Base-by-base conservation (phyloP, 495 filamentous ascomycete species). In the Penicillium antarcticum region DNA sequence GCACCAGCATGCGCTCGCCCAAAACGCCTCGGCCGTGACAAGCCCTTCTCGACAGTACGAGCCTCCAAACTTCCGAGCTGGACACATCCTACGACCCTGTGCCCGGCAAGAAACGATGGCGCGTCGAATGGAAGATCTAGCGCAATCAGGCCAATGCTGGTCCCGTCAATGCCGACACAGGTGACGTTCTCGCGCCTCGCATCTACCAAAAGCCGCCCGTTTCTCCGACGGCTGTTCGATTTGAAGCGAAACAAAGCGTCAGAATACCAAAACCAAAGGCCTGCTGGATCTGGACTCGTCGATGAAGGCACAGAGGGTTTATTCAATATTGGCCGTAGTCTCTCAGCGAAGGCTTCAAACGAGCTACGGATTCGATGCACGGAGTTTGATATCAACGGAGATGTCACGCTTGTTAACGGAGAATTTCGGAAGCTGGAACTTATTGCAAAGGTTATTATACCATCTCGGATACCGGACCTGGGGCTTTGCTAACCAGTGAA, bases 391-490 rank as follows among this genome's bases (percentile, higher is more conserved):
- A 85, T 86, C 57, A 87, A 88, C 60, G 94, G 94, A n/a, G 85
- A 95, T 51, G 90, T 96, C 33, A 94, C 90, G n/a, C 78, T 96
- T 41, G 86, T 95, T 9, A 94, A 91, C 68, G 92, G 92, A 44
- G 94, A 98, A 68, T 96, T 96, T 68, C 92, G 92, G 70, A 98
- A 97, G 77, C 88, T 81, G 55, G 94, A 98, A 71, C 77, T 98
- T 8, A 97, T 95, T 63, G 90, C 91, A 31, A 98, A 91, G 83
- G 92, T 96, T 72, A 13, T 77, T 76, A 39, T 37, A 42, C 2
- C 29, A n/a, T 11, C 9, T 39, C 19, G 19, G 7, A 4, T 11
- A 45, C 12, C 14, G 12, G 5, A n/a, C 14, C 17, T 3, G 16
- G 17, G 18, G 1, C 6, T 24, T 16, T 37, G 23, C 29, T 40